Evolutionary conservation across 352 stramenopile species (phyloP), one percentile per base, ranked within the genome.

Genomic region (Aphanomyces invadans): DNA sequence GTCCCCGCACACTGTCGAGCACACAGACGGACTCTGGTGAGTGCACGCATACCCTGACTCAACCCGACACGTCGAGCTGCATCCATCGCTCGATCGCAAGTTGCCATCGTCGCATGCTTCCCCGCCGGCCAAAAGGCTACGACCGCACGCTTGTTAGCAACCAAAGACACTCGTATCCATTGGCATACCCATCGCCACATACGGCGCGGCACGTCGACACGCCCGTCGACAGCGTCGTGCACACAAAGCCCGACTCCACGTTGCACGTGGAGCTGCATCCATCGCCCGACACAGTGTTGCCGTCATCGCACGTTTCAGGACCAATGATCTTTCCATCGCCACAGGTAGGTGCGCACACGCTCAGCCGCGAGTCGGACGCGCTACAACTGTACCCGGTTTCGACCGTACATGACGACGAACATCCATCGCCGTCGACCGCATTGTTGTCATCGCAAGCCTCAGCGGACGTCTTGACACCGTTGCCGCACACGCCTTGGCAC

Each of bases 381-480:
- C 39, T 73, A 54, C 70, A 75, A 10, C 44, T 29, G 26, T 62
- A 75, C n/a, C 66, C 70, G 9, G 26, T 25, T 39, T 75, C 70
- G 19, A 74, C 54, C 12, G 48, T 38, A 39, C 70, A 75, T 11
- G 45, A 68, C 3, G 9, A 23, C 7, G 48, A 55, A 46, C 70
- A 75, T 10, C 70, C 70, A 48, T 75, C 70, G 32, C 66, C 67
- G n/a, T 4, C n/a, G 3, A 29, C 31, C 4, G 26, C 32, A 52
- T 75, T 73, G 39, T 67, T 67, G 39, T 75, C 70, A 56, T 75
- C 70, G 42, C 70, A 75, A 26, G n/a, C 66, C 44, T 75, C 70
- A 2, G 48, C 54, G 9, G 67, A 59, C 44, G 62, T 66, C 38
- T 72, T 72, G 29, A 68, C 31, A 29, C 66, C 64, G 51, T 75